Evolutionary conservation across 2,329 filamentous ascomycete species (phyloP).

Genomic region (Fusarium cyanostomum): DNA sequence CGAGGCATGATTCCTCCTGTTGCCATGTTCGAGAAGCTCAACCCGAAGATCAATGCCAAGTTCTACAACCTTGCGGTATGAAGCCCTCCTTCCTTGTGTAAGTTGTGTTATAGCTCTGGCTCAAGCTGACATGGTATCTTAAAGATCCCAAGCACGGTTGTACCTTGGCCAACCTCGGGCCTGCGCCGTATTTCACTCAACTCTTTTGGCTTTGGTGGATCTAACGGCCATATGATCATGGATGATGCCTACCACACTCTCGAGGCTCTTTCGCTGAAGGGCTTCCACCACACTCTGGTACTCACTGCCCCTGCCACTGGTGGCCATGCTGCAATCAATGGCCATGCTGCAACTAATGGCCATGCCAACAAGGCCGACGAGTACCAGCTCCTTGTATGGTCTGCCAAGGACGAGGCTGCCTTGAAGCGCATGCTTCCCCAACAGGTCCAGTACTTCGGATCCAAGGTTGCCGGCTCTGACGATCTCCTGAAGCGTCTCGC

Average conservation of each 20-base stretch:
- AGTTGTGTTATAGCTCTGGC: too few species aligned
- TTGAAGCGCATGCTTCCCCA: neutral
- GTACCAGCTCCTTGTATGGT: slow-evolving; percentile 1
- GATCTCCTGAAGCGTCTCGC: slow-evolving; percentile 4
- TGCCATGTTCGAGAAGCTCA: neutral
- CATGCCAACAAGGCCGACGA: neutral
- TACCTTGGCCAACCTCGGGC: neutral
- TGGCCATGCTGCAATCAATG: neutral
- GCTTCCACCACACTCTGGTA: slow-evolving; percentile 2
- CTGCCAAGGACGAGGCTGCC: neutral
- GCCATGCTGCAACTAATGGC: neutral
- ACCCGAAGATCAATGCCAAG: neutral
- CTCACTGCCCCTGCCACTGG: neutral
- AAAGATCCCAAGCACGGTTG: slow-evolving; percentile 6
- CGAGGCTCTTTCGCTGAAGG: neutral
- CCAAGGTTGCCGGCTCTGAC: neutral
- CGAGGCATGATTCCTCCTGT: neutral
- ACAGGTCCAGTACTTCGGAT: neutral
- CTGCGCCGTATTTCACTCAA: slow-evolving; percentile 8
- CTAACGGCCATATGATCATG: slow-evolving; percentile 7
- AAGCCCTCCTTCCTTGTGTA: too few species aligned
- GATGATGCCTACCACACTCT: slow-evolving; percentile 12
- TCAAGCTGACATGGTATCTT: neutral
- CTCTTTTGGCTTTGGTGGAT: slow-evolving; percentile 13
- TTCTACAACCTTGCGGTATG: neutral